Percentiles rank a stretch among this genome's conserved stretches.
phyloP scores from a whole-genome alignment of 306 rosid genomes.

The Vigna radiata region DNA sequence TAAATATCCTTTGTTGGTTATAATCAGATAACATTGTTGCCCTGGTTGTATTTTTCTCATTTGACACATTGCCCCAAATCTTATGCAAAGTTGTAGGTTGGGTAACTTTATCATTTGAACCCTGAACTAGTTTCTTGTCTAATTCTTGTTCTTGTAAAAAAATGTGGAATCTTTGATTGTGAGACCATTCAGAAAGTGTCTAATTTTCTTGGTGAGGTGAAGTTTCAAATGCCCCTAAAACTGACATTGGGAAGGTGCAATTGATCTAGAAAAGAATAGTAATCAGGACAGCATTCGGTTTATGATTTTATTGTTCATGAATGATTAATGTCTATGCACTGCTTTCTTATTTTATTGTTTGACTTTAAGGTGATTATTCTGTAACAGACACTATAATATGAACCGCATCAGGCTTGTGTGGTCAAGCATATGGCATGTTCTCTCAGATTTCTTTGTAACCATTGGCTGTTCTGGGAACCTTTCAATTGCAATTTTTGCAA shows the following conservation, averaged over 20 bases:
- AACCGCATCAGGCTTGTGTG: slow-evolving; percentile 99
- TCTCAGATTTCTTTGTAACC: slow-evolving; percentile 95
- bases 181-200: slow-evolving; percentile 13
- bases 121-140: slow-evolving; percentile 16
- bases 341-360: slow-evolving; percentile 41
- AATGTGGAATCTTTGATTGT: slow-evolving; percentile 8
- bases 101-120: slow-evolving; percentile 32
- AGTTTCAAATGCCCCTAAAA: slow-evolving; percentile 30
- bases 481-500: slow-evolving; percentile 97
- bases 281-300: slow-evolving; percentile 23
- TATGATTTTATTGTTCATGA: slow-evolving; percentile 33
- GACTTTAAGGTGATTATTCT: slow-evolving; percentile 51
- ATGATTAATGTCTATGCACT: slow-evolving; percentile 20
- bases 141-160: slow-evolving; percentile 1
- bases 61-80: slow-evolving; percentile 30
- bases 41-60: slow-evolving; percentile 11
- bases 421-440: slow-evolving; percentile 99
- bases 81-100: slow-evolving; percentile 32
- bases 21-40: neutral
- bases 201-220: slow-evolving; percentile 27
- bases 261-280: neutral
- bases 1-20: slow-evolving; percentile 12
- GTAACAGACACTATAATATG: slow-evolving; percentile 96
- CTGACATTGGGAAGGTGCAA: slow-evolving; percentile 30
- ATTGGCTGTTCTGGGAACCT: slow-evolving; percentile 98